phyloP scores from a whole-genome alignment of 306 rosid species.

The Lagenaria siceraria region DNA sequence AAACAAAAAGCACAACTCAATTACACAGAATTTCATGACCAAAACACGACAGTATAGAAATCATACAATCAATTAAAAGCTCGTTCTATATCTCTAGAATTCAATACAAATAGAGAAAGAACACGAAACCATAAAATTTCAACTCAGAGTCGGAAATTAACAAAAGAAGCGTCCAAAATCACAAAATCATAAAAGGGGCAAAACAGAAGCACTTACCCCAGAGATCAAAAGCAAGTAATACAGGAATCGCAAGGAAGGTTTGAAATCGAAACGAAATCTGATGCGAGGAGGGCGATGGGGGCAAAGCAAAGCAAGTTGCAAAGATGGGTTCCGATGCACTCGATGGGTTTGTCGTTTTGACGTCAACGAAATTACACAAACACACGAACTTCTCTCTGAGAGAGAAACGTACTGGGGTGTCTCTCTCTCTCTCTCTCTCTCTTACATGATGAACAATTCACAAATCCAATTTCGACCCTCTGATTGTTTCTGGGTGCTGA shows the following conservation, averaged over 20 bases:
- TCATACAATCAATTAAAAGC: conserved; percentile 1
- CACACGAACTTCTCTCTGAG: neutral
- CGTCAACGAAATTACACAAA: conserved; percentile 5
- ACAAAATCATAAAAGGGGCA: neutral
- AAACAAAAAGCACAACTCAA: neutral
- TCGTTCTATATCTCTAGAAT: neutral
- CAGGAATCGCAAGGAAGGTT: neutral
- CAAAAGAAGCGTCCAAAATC: neutral
- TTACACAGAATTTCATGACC: neutral
- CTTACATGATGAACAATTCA: neutral
- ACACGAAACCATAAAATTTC: neutral
- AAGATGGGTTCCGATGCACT: neutral
- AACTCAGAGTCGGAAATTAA: neutral
- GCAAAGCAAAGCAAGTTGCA: neutral
- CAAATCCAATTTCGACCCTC: neutral
- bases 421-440: neutral
- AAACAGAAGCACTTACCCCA: neutral
- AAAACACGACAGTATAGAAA: neutral
- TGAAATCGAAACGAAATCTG: neutral
- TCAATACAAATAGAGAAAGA: neutral
- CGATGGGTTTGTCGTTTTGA: conserved; percentile 4
- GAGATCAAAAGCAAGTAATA: neutral
- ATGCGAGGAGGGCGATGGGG: neutral
- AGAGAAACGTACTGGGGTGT: conserved; percentile 4
- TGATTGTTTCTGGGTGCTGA: neutral